Base-by-base conservation (phyloP, 192 early-diverging fungal species). In the Mortierella alpina region DNA sequence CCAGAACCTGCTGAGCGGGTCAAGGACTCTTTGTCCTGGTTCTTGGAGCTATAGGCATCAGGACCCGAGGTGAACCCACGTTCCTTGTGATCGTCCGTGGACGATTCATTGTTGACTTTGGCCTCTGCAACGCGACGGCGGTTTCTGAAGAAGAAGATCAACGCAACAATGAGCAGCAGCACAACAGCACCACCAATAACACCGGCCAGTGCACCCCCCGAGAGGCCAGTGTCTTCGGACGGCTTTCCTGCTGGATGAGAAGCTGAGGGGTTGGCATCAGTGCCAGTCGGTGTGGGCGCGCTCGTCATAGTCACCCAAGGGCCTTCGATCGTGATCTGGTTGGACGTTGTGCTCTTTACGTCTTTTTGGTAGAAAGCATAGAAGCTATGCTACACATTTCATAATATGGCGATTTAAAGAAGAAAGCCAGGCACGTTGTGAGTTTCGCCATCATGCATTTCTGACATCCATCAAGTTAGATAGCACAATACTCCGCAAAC, bases 1-100 rank as follows among this genome's bases (percentile, higher is more conserved):
- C 56, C 66, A 46, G 74, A 61, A 7, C 74, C 74, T 13, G 67
- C 74, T 17, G 53, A 63, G 23, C 46, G 41, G 0, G 74, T 77
- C 49, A 70, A 54, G 8, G 75, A 78, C 64, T 72, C 76, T 45
- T 79, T 72, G 46, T 72, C 68, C 63, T 70, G 62, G 48, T 67
- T 31, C 41, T 50, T 45, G n/a, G 67, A 69, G 10, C 44, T 45
- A 22, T 68, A 68, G 1, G 55, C 68, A 1, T 48, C 58, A 12
- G 44, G 39, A 57, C 42, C 49, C 51, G 53, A 55, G 3, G 46
- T 58, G 44, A 52, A 61, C 9, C 72, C 63, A 39, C 68, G 57
- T 46, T 79, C 69, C 51, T 70, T 71, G 48, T 45, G 61, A 9
- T 52, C 68, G 23, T 42, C 63, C 54, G 66, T 65, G 40, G 68